Evolutionary conservation across 2,329 filamentous ascomycete species (phyloP).

Genomic region (Raffaelea arxii): DNA sequence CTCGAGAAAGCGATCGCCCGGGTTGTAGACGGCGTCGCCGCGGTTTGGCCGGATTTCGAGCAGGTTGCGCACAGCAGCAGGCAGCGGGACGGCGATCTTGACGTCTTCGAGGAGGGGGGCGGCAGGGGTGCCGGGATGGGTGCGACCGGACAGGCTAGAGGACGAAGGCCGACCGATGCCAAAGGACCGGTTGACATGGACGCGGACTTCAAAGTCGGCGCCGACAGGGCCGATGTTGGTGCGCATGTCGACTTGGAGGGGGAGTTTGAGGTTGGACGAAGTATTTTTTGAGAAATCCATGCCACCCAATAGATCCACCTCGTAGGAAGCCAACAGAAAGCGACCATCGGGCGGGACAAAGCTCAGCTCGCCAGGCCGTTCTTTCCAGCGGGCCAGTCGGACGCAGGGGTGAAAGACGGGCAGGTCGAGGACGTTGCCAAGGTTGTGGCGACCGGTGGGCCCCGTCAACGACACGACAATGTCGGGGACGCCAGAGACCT

Average conservation of each 20-base stretch:
- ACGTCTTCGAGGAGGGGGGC: conserved; percentile 65
- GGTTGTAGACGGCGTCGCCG: conserved; percentile 75
- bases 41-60: conserved; percentile 70
- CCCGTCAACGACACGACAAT: conserved; percentile 72
- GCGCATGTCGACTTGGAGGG: conserved; percentile 71
- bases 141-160: conserved; percentile 26
- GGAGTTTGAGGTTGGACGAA: conserved; percentile 55
- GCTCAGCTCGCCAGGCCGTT: conserved; percentile 81
- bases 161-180: conserved; percentile 26
- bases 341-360: conserved; percentile 92
- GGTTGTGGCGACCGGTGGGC: conserved; percentile 68
- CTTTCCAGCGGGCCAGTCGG: conserved; percentile 78
- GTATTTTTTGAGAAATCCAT: conserved; percentile 22
- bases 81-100: conserved; percentile 67
- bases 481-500: conserved; percentile 90
- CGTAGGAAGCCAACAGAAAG: conserved; percentile 89
- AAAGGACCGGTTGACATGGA: conserved; percentile 62
- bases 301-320: conserved; percentile 64
- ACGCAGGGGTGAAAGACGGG: conserved; percentile 97
- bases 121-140: conserved; percentile 43
- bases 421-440: conserved; percentile 67
- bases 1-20: conserved; percentile 62
- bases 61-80: conserved; percentile 69
- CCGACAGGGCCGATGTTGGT: conserved; percentile 66
- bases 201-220: conserved; percentile 79